Evolutionary conservation across 2,329 filamentous ascomycete genomes (phyloP), one percentile per base, ranked within the genome.

Genomic region (Zasmidium angulare): DNA sequence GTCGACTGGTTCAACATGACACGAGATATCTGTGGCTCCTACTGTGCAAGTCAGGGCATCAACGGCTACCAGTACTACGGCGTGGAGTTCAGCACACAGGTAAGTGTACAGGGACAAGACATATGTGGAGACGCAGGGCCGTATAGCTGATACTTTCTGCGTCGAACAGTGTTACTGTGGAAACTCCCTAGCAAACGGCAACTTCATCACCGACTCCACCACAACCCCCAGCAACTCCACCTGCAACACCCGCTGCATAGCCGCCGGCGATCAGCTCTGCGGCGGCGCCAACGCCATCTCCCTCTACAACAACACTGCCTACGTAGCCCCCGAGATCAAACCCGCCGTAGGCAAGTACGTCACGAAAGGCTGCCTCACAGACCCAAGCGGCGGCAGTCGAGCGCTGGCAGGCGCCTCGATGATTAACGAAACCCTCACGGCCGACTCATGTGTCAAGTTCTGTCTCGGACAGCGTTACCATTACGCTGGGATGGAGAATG

Each of bases 121-220:
- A n/a, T n/a, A n/a, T n/a, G n/a, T n/a, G n/a, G n/a, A n/a, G n/a
- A n/a, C n/a, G n/a, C n/a, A n/a, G n/a, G n/a, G n/a, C n/a, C n/a
- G n/a, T n/a, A n/a, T n/a, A n/a, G n/a, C n/a, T n/a, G n/a, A n/a
- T n/a, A n/a, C n/a, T n/a, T n/a, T n/a, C n/a, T n/a, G n/a, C n/a
- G n/a, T n/a, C n/a, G n/a, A n/a, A n/a, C n/a, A 75, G 62, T 72
- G 71, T 60, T 73, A 65, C 63, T 74, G 72, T 62, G 69, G 68
- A 36, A 68, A 70, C 51, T 46, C 49, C 24, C 55, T 68, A 40
- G 31, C 26, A 26, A 26, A 22, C 17, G 46, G 21, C 21, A 53
- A 56, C 50, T 53, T 48, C 20, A 52, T 65, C 19, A 56, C 65
- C 9, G 66, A 58, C 29, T 20, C 61, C 1, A 61, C 60, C 12